phyloP scores from a whole-genome alignment of 441 rosid species.

The Gossypium davidsonii region DNA sequence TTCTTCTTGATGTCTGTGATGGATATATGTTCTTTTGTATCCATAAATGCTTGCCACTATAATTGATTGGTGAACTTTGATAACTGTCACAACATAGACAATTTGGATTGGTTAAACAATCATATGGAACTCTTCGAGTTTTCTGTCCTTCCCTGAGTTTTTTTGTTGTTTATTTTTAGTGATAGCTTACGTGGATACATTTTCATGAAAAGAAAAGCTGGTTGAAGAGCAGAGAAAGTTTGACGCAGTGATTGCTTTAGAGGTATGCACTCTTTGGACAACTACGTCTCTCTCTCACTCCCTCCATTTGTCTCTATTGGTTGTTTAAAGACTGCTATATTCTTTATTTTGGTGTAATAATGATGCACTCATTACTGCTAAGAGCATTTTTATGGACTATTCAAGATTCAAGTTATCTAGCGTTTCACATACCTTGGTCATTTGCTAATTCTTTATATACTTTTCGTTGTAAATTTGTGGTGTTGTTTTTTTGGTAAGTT shows the following conservation, averaged over 20 bases:
- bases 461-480: background rate
- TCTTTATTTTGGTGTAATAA: background rate
- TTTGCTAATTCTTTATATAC: background rate
- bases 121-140: background rate
- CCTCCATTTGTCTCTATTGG: background rate
- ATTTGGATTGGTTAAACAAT: background rate
- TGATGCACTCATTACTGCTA: background rate
- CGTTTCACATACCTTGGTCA: background rate
- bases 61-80: background rate
- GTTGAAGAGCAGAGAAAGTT: conserved; percentile 70
- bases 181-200: conserved; percentile 9
- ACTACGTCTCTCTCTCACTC: background rate
- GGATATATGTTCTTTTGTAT: background rate
- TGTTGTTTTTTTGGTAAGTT: conserved; percentile 7
- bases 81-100: background rate
- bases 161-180: background rate
- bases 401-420: background rate
- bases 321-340: background rate
- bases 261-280: conserved; percentile 34
- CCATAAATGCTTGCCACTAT: background rate
- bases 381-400: background rate
- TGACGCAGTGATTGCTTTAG: conserved; percentile 79
- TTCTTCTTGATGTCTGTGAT: background rate
- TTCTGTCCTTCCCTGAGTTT: conserved; percentile 5
- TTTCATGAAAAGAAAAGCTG: conserved; percentile 53